Conservation (phyloP, 1,284 basidiomycete species). For the Papiliotrema laurentii region DNA sequence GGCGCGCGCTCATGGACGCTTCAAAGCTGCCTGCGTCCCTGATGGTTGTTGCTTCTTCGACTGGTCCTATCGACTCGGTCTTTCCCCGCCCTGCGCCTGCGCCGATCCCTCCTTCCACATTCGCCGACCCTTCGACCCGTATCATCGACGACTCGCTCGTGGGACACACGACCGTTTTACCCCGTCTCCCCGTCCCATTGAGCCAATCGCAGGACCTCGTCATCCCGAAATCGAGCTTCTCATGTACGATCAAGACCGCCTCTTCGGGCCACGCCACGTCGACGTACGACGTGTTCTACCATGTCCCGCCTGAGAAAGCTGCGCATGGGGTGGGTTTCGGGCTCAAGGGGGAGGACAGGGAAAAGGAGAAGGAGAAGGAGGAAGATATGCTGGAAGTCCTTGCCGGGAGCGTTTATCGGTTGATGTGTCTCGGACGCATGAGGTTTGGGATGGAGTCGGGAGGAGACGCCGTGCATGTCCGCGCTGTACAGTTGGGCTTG, state of each 20-base stretch:
- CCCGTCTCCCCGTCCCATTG: conserved; percentile 15
- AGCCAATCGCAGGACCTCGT: background rate
- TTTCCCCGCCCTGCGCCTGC: background rate
- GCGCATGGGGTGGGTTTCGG: no score
- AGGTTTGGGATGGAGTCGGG: conserved; percentile 16
- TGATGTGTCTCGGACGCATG: conserved; percentile 19
- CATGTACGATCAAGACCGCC: no score
- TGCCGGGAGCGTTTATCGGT: conserved; percentile 19
- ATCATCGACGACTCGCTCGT: conserved; percentile 33
- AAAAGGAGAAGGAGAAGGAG: no score
- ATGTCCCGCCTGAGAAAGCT: no score
- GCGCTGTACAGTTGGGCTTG: conserved; percentile 11
- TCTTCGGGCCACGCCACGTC: no score
- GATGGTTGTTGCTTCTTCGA: conserved; percentile 13
- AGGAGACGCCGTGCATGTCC: conserved; percentile 14
- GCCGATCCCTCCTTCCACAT: conserved; percentile 21
- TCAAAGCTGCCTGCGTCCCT: conserved; percentile 14
- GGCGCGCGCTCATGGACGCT: conserved; percentile 9
- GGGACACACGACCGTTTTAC: conserved; percentile 9
- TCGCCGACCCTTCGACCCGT: conserved; percentile 24
- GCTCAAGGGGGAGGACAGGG: no score
- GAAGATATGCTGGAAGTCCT: conserved; percentile 12
- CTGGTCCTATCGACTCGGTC: background rate
- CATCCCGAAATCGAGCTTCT: conserved; percentile 17
- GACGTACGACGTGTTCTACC: conserved; percentile 21